phyloP scores from a whole-genome alignment of 305 asterid species.

The Rubia balearica region DNA sequence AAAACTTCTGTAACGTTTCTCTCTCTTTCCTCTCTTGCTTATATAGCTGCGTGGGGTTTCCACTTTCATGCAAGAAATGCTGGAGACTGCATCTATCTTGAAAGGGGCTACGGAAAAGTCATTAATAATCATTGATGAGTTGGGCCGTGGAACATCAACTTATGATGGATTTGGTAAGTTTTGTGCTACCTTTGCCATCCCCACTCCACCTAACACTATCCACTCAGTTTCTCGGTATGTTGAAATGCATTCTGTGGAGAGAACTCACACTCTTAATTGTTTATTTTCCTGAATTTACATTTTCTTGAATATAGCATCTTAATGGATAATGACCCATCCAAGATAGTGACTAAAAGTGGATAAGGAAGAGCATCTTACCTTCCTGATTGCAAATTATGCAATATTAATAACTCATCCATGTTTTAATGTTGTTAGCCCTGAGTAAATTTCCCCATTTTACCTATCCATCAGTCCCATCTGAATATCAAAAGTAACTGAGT shows the following conservation, averaged over 20 bases:
- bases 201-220: not conserved
- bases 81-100: constrained; percentile 96
- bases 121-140: constrained; percentile 81
- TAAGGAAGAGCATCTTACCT: not conserved
- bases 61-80: constrained; percentile 99
- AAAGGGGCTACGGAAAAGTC: constrained; percentile 93
- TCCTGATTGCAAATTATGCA: not conserved
- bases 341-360: not conserved
- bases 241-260: not conserved
- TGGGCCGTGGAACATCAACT: constrained; percentile 99
- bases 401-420: not conserved
- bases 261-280: not conserved
- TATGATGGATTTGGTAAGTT: constrained; percentile 97
- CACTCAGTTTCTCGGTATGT: not conserved
- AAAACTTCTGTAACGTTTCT: not conserved
- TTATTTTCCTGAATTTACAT: not conserved
- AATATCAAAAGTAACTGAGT: not conserved
- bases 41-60: constrained; percentile 91
- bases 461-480: not conserved
- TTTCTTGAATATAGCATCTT: not conserved
- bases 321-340: not conserved
- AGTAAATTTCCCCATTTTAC: not conserved
- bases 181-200: not conserved
- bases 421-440: not conserved
- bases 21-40: constrained; percentile 20